Conservation (phyloP, 495 filamentous ascomycete species). For the Staphylotrichum tortipilum region DNA sequence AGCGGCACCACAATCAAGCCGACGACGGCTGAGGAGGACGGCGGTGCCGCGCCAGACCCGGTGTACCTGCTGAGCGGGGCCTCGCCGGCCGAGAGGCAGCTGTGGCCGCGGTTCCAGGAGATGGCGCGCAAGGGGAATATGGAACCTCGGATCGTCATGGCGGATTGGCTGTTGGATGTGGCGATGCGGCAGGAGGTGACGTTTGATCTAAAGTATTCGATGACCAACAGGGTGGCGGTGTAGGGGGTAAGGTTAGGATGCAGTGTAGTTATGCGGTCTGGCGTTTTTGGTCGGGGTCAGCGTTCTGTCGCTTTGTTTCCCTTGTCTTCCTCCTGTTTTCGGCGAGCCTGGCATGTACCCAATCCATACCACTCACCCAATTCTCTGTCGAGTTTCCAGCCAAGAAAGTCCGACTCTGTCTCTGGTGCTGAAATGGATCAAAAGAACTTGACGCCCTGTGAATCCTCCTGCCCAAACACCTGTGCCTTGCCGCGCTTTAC, state of each 20-base stretch:
- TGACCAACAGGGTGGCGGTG: background rate
- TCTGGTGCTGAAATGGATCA: no score
- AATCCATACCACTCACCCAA: background rate
- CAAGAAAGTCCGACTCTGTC: background rate
- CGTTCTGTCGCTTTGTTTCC: background rate
- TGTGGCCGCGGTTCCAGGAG: slow-evolving; percentile 75
- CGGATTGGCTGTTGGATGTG: slow-evolving; percentile 83
- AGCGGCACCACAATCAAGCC: slow-evolving; percentile 50
- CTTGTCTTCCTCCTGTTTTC: background rate
- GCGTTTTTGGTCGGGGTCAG: no score
- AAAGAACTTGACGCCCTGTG: slow-evolving; percentile 93
- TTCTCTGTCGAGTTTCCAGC: no score
- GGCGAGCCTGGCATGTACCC: background rate
- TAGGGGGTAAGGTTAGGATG: background rate
- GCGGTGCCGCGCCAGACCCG: slow-evolving; percentile 51
- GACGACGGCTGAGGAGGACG: slow-evolving; percentile 49
- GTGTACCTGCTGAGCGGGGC: slow-evolving; percentile 67
- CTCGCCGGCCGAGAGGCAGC: slow-evolving; percentile 52
- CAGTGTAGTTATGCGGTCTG: background rate
- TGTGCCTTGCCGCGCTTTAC: slow-evolving; percentile 89
- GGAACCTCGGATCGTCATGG: slow-evolving; percentile 63
- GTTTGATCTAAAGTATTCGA: slow-evolving; percentile 54
- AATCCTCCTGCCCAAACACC: slow-evolving; percentile 81
- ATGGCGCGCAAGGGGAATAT: slow-evolving; percentile 64
- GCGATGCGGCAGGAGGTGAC: slow-evolving; percentile 75